A percentile compares a stretch with the other conserved stretches of the same genome.
These are phyloP conservation scores for Diaporthe longicolla DNA, from an alignment of 2,329 filamentous ascomycete genomes.

Conservation along the genomic window DNA sequence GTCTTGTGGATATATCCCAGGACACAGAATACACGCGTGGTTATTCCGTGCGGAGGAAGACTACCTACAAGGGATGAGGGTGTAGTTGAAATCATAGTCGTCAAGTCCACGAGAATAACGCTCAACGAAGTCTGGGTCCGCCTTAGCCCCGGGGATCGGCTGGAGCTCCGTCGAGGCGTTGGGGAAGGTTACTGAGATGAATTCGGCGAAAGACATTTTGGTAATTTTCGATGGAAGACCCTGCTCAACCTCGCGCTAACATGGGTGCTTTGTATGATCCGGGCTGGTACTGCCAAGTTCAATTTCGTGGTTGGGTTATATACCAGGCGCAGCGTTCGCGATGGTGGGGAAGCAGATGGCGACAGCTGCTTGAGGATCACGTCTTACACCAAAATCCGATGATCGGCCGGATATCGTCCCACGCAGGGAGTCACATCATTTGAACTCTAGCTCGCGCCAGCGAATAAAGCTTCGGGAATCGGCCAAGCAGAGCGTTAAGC, in stretches of 20 bases:
- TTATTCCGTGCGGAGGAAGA: not conserved
- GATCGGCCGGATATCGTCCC: conserved; percentile 41
- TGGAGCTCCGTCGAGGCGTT: conserved; percentile 70
- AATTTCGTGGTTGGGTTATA: conserved; percentile 37
- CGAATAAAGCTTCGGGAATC: conserved; percentile 11
- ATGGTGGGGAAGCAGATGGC: conserved; percentile 44
- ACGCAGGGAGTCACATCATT: conserved; percentile 40
- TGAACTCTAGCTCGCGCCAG: conserved; percentile 35
- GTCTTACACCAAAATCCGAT: conserved; percentile 46
- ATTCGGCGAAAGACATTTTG: conserved; percentile 63
- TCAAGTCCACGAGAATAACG: conserved; percentile 71
- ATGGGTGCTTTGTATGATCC: not conserved
- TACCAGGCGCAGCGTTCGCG: conserved; percentile 23
- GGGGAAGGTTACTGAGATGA: conserved; percentile 71
- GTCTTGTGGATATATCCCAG: not conserved
- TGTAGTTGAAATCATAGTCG: conserved; percentile 74
- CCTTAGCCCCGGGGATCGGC: conserved; percentile 64
- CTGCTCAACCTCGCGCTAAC: conserved; percentile 8
- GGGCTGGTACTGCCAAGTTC: not conserved
- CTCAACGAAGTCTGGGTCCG: conserved; percentile 69
- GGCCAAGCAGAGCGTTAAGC: conserved; percentile 4
- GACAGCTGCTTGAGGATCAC: conserved; percentile 47
- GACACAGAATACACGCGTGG: not conserved
- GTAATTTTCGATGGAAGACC: not conserved
- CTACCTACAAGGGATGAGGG: conserved; percentile 64